Evolutionary conservation across 441 rosid species (phyloP).

Genomic region (Bruguiera hainesii): DNA sequence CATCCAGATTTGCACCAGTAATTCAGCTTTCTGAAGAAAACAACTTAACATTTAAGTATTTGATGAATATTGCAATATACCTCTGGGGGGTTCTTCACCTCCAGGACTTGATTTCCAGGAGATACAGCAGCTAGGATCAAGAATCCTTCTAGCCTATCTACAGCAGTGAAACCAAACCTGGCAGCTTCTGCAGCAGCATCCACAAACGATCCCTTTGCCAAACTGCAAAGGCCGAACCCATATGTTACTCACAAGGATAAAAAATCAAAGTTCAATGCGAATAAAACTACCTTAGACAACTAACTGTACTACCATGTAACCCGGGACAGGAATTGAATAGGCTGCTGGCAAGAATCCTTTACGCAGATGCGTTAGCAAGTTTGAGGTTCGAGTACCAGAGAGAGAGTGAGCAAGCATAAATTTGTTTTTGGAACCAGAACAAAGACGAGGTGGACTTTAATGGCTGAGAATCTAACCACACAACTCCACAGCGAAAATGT

Average conservation of each 20-base stretch:
- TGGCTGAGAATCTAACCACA: slow-evolving; percentile 14
- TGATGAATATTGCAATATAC: slow-evolving; percentile 14
- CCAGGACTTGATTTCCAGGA: slow-evolving; percentile 45
- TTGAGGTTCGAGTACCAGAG: slow-evolving; percentile 75
- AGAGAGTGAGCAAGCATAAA: background rate
- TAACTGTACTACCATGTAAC: slow-evolving; percentile 47
- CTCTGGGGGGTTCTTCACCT: slow-evolving; percentile 51
- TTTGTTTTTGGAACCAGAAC: background rate
- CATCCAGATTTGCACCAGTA: no score
- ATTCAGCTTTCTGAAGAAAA: background rate
- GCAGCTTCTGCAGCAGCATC: slow-evolving; percentile 91
- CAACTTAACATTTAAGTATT: background rate
- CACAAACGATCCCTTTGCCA: slow-evolving; percentile 74
- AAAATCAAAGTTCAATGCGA: background rate
- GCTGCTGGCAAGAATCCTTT: slow-evolving; percentile 71
- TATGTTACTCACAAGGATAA: background rate
- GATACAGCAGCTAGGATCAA: slow-evolving; percentile 61
- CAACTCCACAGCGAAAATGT: no score
- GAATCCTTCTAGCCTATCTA: slow-evolving; percentile 75
- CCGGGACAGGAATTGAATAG: slow-evolving; percentile 67
- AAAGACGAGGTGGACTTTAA: slow-evolving; percentile 12
- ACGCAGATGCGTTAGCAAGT: slow-evolving; percentile 58
- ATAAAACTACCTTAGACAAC: slow-evolving; percentile 4
- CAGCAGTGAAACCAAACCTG: slow-evolving; percentile 63
- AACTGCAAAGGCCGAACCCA: slow-evolving; percentile 31